Percentiles rank a stretch among this genome's conserved stretches.
phyloP scores from a whole-genome alignment of 1,284 basidiomycete species.

The Tremellales sp. region DNA sequence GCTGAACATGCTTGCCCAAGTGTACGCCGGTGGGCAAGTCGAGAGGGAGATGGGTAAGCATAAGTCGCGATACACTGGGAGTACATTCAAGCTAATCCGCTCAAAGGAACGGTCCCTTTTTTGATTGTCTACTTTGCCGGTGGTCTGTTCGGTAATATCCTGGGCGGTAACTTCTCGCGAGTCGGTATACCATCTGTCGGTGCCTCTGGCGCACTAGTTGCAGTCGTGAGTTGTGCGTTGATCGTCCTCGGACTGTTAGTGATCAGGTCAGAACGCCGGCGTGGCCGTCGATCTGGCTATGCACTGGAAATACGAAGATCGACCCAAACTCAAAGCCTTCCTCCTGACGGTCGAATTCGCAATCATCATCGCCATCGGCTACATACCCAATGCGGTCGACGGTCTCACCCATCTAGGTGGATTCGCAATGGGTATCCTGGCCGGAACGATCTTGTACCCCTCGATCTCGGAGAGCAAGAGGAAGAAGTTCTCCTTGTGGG shows the following conservation, averaged over 20 bases:
- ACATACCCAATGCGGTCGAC: constrained; percentile 54
- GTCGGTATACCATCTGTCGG: constrained; percentile 89
- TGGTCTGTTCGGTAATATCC: constrained; percentile 75
- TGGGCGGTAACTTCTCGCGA: constrained; percentile 87
- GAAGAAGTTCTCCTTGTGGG: constrained; percentile 72
- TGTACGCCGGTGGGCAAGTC: constrained; percentile 52
- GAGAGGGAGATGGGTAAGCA: constrained; percentile 42
- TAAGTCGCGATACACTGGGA: not conserved
- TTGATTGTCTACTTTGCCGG: constrained; percentile 78
- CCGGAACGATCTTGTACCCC: constrained; percentile 74
- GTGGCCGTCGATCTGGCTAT: constrained; percentile 76
- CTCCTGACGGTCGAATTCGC: constrained; percentile 79
- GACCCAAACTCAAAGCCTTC: constrained; percentile 65
- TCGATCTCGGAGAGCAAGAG: constrained; percentile 73
- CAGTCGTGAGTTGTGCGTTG: constrained; percentile 53
- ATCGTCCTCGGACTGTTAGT: not conserved
- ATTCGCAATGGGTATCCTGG: constrained; percentile 68
- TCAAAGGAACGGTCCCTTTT: constrained; percentile 69
- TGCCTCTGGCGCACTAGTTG: constrained; percentile 90
- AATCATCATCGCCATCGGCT: constrained; percentile 80
- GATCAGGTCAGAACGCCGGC: constrained; percentile 54
- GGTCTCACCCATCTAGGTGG: constrained; percentile 51
- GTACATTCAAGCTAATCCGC: no score
- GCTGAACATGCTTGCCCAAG: constrained; percentile 84
- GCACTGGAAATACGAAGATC: constrained; percentile 84